Evolutionary conservation across 75 land plant genomes (phyloP).

Genomic region (Chamaecyparis obtusa): DNA sequence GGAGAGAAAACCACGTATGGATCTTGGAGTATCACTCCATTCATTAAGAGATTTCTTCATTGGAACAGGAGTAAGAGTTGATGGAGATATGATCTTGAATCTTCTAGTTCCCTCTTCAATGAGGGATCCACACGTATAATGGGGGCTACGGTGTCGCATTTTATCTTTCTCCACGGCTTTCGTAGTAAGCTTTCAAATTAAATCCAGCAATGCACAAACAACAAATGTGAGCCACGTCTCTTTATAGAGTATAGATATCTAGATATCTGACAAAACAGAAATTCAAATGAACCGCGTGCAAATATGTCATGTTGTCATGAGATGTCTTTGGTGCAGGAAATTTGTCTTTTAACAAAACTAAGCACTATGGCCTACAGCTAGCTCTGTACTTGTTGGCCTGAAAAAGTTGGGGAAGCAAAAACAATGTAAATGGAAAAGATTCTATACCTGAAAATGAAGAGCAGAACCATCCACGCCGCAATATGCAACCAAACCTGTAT

Average conservation of each 20-base stretch:
- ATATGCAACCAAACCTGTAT: conserved; percentile 83
- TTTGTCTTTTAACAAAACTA: background rate
- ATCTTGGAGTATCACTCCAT: conserved; percentile 25
- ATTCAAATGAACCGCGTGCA: background rate
- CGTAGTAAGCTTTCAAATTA: conserved; percentile 47
- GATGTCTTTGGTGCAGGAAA: background rate
- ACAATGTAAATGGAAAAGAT: background rate
- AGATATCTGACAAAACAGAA: background rate
- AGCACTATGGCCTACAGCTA: background rate
- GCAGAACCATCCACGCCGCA: conserved; percentile 77
- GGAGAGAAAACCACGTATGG: conserved; percentile 25
- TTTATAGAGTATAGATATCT: background rate
- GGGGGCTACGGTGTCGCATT: conserved; percentile 46
- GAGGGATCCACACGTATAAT: conserved; percentile 61
- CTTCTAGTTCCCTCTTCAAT: conserved; percentile 37
- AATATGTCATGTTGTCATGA: background rate
- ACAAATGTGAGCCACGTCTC: background rate
- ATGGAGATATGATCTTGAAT: conserved; percentile 48
- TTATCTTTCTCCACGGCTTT: conserved; percentile 70
- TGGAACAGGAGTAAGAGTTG: conserved; percentile 28
- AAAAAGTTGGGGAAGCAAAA: background rate
- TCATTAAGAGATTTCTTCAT: conserved; percentile 39
- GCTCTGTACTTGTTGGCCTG: background rate
- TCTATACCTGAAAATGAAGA: conserved; percentile 65
- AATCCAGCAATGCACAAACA: conserved; percentile 7